Base-by-base conservation (phyloP, 2,329 filamentous ascomycete genomes). In the Dothidotthia symphoricarpi region DNA sequence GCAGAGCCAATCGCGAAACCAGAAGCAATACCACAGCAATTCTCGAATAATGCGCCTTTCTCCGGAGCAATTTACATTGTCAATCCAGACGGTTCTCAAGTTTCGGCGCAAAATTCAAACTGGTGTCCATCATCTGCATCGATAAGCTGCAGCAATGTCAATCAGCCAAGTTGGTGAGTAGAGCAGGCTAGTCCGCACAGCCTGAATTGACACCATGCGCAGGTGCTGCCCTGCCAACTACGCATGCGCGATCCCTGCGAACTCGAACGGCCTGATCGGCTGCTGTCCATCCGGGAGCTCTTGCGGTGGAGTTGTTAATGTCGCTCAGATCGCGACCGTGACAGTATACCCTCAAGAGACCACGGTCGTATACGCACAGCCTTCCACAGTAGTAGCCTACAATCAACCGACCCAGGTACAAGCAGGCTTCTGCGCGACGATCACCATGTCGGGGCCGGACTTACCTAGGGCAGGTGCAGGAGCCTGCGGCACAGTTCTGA, bases 111-210 rank as follows among this genome's bases (percentile, higher is more conserved):
- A 41, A 46, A 45, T n/a, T 36, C 53, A 13, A 63, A 64, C 33
- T 47, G 50, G 35, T 68, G 65, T 40, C 65, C 65, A 16, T 49
- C 50, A 8, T 54, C 53, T 3, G 64, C 63, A n/a, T 61, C 61
- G 3, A 45, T 67, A 37, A 69, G 66, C 49, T 75, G 72, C 49
- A 64, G 60, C 29, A 64, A 56, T 19, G 69, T 74, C 31, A 54
- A 63, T 24, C 59, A 69, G 28, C 60, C 68, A 6, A 65, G 67
- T 36, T 75, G 69, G 72, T 73, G 49, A 46, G 67, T 41, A 28
- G 9, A 22, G 4, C 13, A 13, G 2, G 3, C 7, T 11, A 12
- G 15, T 14, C 24, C 17, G 15, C 26, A 34, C 4, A 14, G 14
- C 22, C 15, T 31, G n/a, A 36, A 3, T 9, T 27, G 28, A 43